Conservation (phyloP, 495 filamentous ascomycete genomes). For the Neurospora hispaniola region DNA sequence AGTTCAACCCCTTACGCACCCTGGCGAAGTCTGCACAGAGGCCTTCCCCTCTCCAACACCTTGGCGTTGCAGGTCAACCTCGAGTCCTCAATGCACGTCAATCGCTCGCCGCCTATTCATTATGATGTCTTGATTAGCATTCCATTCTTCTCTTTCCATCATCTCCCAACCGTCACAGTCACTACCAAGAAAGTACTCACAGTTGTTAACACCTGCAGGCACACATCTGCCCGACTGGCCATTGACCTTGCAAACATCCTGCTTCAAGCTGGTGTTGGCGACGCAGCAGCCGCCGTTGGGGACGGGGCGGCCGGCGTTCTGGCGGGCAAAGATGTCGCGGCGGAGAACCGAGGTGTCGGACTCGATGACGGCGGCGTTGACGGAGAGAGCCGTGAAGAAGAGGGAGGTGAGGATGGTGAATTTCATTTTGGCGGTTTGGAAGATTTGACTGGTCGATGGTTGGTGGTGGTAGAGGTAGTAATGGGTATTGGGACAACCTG, state of each 20-base stretch:
- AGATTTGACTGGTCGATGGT: not conserved
- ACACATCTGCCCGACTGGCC: constrained; percentile 18
- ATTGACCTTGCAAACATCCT: constrained; percentile 22
- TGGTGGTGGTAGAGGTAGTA: constrained; percentile 7
- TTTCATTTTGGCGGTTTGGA: constrained; percentile 10
- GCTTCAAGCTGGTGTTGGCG: constrained; percentile 21
- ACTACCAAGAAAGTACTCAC: constrained; percentile 1
- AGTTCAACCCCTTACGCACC: not conserved
- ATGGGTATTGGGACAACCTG: not conserved
- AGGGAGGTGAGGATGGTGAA: constrained; percentile 8
- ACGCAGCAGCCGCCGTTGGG: constrained; percentile 23
- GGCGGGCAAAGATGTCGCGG: constrained; percentile 11
- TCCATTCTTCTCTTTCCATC: not conserved
- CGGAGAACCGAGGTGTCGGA: constrained; percentile 8
- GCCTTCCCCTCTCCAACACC: constrained; percentile 18
- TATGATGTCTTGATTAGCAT: not conserved
- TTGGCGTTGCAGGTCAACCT: constrained; percentile 15
- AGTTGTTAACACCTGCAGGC: constrained; percentile 15
- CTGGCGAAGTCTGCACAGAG: constrained; percentile 8
- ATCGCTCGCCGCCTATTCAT: constrained; percentile 8
- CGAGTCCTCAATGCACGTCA: constrained; percentile 18
- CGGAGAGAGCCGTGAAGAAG: constrained; percentile 2
- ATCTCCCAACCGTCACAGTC: not conserved
- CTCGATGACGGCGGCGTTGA: constrained; percentile 6
- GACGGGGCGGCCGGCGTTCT: constrained; percentile 21